Base-by-base conservation (phyloP, 352 stramenopile species). In the Globisporangium canariense region DNA sequence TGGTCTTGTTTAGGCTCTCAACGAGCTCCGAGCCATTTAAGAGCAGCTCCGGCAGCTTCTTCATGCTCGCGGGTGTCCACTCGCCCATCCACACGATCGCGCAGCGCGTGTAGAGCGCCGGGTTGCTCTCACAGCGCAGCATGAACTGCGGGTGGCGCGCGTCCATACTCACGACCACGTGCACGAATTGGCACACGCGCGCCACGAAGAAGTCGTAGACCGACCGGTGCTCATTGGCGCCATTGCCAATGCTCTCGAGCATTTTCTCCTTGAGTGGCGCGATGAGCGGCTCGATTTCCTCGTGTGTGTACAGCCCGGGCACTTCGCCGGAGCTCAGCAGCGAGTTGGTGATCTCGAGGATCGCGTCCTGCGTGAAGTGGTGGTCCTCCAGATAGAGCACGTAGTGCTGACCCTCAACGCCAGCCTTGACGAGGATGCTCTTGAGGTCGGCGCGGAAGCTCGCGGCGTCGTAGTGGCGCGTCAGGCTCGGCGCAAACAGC, bases 371-470 rank as follows among this genome's bases (percentile, higher is more conserved):
- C 3, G 78, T 83, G 40, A 98, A 90, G 57, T 98, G 92, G 63
- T 97, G 90, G 62, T 98, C 94, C 60, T 98, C 94, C 9, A 98
- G 66, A 60, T 97, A 97, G 14, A 98, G 66, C 18, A 98, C 86
- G 32, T 83, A 85, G 57, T 94, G 82, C 63, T 91, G 68, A 0
- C 90, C 91, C 59, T 98, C 83, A 4, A 95, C 83, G 0, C 75
- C 86, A 25, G 86, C 86, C 49, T 93, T 91, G 40, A 93, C 76
- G n/a, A 98, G 65, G 34, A 95, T 75, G 2, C 67, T 81, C 74
- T 98, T 98, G 18, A 98, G 76, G 34, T 98, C 91, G n/a, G 69
- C 73, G 2, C 83, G 76, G 60, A 98, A 97, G 53, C 67, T 84
- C n/a, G 73, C 66, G 0, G 78, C 72, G 51, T 88, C 78, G 66